Percentiles rank a stretch among this genome's conserved stretches.
Conservation (phyloP, 2,329 filamentous ascomycete species). For the Fusarium setosum region DNA sequence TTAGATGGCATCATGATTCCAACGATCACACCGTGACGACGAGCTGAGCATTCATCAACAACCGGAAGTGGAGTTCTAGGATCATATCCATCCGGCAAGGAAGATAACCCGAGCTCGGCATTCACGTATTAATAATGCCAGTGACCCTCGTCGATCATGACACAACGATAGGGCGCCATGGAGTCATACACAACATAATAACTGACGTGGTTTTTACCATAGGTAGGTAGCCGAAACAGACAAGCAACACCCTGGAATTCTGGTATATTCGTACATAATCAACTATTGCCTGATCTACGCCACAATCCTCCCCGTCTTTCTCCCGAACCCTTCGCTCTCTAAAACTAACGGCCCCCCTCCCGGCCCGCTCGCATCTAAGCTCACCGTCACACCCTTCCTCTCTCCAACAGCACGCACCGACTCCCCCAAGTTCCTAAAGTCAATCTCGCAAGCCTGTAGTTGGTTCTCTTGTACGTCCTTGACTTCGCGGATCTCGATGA, state of each 20-base stretch:
- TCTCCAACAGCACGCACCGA: constrained; percentile 80
- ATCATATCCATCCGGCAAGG: too few species aligned
- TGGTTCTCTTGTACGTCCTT: constrained; percentile 44
- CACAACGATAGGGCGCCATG: too few species aligned
- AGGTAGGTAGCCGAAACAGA: background rate
- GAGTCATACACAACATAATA: too few species aligned
- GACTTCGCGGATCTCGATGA: constrained; percentile 79
- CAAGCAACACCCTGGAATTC: background rate
- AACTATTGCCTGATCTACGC: constrained; percentile 37
- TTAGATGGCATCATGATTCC: too few species aligned
- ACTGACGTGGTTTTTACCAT: too few species aligned
- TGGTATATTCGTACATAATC: background rate
- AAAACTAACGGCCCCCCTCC: constrained; percentile 75
- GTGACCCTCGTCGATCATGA: too few species aligned
- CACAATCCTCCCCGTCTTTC: constrained; percentile 51
- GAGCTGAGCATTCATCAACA: too few species aligned
- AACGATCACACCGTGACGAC: too few species aligned
- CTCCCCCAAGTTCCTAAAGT: constrained; percentile 82
- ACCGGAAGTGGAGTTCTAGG: too few species aligned
- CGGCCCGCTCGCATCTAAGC: constrained; percentile 73
- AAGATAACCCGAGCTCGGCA: too few species aligned
- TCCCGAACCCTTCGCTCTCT: constrained; percentile 62
- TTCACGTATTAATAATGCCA: too few species aligned
- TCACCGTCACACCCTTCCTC: constrained; percentile 77
- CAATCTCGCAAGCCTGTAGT: constrained; percentile 74